Evolutionary conservation across 768 basidiomycete species (phyloP).

Genomic region (Pisolithus tinctorius): DNA sequence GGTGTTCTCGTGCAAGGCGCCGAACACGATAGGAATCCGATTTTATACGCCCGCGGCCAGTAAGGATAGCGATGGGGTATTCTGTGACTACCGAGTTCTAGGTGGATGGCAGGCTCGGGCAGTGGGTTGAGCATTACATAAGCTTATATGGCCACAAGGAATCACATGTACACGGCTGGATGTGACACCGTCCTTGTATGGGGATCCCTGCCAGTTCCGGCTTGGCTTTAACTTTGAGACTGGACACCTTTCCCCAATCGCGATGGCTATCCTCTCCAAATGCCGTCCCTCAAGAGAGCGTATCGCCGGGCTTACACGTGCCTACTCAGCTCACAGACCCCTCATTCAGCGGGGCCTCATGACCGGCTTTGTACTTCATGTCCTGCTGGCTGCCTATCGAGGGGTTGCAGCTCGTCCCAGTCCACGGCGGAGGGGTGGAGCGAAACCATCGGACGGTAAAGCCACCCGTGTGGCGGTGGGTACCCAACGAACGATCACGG

Average conservation of each 20-base stretch:
- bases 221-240: no score
- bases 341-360: slow-evolving; percentile 68
- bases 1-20: no score
- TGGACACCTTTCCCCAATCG: neutral
- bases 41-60: neutral
- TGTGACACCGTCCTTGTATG: neutral
- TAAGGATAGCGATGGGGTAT: neutral
- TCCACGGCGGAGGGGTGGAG: slow-evolving; percentile 10
- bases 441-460: slow-evolving; percentile 32
- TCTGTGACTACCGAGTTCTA: neutral
- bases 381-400: slow-evolving; percentile 55
- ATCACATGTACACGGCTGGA: neutral
- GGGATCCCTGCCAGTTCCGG: neutral
- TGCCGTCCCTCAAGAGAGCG: slow-evolving; percentile 28
- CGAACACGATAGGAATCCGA: no score
- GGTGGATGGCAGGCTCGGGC: no score
- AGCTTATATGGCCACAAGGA: neutral
- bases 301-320: slow-evolving; percentile 37
- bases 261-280: slow-evolving; percentile 26
- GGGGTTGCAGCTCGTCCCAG: slow-evolving; percentile 43
- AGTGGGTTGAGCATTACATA: neutral
- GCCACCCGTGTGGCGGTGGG: slow-evolving; percentile 64
- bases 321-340: slow-evolving; percentile 64
- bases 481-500: neutral
- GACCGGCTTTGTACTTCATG: slow-evolving; percentile 62